A percentile compares a stretch with the other conserved stretches of the same genome.
Conservation (phyloP, 805 yeast genomes). For the Myxozyma neglecta region DNA sequence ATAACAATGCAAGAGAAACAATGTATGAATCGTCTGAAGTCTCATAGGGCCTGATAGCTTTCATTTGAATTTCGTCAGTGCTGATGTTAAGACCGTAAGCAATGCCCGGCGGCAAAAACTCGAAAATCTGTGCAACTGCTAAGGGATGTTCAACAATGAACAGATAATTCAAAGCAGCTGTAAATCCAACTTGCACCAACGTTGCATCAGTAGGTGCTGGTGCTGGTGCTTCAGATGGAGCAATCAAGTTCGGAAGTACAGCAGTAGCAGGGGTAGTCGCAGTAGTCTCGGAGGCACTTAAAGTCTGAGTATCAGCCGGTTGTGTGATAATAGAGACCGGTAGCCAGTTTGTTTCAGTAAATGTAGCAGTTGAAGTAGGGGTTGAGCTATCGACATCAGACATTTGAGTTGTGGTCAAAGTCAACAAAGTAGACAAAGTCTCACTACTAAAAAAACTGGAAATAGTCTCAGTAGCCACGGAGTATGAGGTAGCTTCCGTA, state of each 20-base stretch:
- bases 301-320: constrained; percentile 38
- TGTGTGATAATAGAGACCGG: constrained; percentile 47
- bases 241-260: constrained; percentile 73
- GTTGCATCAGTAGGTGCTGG: constrained; percentile 47
- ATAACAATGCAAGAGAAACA: constrained; percentile 85
- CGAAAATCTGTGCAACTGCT: constrained; percentile 81
- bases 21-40: constrained; percentile 59
- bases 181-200: constrained; percentile 75
- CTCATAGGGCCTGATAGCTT: constrained; percentile 72
- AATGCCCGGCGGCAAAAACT: constrained; percentile 76
- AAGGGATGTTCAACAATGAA: constrained; percentile 72
- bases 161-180: constrained; percentile 74
- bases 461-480: neutral
- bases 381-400: constrained; percentile 20
- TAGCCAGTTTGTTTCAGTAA: constrained; percentile 44
- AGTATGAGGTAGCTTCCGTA: neutral
- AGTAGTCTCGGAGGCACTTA: constrained; percentile 30
- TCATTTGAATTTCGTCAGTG: constrained; percentile 54
- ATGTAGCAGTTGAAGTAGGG: neutral
- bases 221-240: constrained; percentile 57
- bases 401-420: constrained; percentile 37
- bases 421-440: constrained; percentile 22
- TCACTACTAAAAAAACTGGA: neutral
- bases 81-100: constrained; percentile 56
- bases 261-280: constrained; percentile 38